Evolutionary conservation across 257 asterid species (phyloP).

Genomic region (Jacaranda mimosifolia): DNA sequence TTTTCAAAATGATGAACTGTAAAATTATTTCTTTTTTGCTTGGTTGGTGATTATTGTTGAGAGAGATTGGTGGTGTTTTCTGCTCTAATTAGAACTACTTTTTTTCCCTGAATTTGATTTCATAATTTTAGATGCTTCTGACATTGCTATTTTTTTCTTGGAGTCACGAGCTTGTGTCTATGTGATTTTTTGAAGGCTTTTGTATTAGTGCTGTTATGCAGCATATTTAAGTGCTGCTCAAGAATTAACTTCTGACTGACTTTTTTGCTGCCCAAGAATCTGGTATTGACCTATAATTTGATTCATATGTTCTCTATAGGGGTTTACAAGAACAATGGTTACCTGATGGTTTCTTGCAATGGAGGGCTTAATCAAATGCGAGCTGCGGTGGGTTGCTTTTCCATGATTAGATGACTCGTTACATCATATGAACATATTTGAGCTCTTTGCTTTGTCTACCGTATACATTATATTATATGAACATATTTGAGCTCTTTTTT

Average conservation of each 20-base stretch:
- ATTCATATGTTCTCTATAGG: slow-evolving; percentile 52
- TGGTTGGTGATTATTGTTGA: slow-evolving; percentile 7
- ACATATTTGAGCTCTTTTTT: background rate
- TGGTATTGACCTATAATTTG: slow-evolving; percentile 28
- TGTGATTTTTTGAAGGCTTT: slow-evolving; percentile 25
- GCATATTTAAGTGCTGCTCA: background rate
- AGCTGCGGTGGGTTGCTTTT: slow-evolving; percentile 75
- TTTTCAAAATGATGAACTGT: no score
- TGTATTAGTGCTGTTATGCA: background rate
- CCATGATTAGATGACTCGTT: slow-evolving; percentile 14
- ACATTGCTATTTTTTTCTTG: background rate
- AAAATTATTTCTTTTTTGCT: background rate
- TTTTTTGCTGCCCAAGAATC: background rate
- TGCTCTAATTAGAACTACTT: background rate
- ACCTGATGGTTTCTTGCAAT: slow-evolving; percentile 94
- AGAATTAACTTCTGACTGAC: background rate
- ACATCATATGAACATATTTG: background rate
- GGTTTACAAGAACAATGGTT: slow-evolving; percentile 95
- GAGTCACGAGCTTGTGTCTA: background rate
- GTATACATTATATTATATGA: background rate
- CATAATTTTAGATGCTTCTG: background rate
- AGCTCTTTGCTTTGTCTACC: background rate
- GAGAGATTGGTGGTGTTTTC: slow-evolving; percentile 7
- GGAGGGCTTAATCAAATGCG: slow-evolving; percentile 99
- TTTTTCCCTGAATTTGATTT: background rate